Conservation (phyloP, 768 basidiomycete species). For the Mycena pura region DNA sequence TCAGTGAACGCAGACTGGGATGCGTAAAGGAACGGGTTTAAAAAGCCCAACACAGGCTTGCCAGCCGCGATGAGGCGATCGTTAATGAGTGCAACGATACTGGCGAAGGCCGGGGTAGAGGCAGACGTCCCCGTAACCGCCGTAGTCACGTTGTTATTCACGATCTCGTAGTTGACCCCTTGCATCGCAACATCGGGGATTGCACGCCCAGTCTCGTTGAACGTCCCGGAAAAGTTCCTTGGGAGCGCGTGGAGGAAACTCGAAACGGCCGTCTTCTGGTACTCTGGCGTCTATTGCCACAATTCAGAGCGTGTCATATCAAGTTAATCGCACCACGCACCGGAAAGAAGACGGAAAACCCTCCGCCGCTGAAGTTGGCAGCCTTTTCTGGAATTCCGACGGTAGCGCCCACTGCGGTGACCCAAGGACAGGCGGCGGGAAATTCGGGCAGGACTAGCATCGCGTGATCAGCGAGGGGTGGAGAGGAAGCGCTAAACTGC, state of each 20-base stretch:
- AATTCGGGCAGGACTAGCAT: slow-evolving; percentile 39
- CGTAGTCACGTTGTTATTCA: background rate
- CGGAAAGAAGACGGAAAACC: slow-evolving; percentile 48
- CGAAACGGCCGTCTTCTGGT: slow-evolving; percentile 37
- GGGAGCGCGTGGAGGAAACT: slow-evolving; percentile 31
- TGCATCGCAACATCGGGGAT: slow-evolving; percentile 28
- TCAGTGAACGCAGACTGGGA: slow-evolving; percentile 1
- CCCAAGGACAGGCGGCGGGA: slow-evolving; percentile 20
- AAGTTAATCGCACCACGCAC: slow-evolving; percentile 1
- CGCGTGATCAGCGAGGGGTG: slow-evolving; percentile 10
- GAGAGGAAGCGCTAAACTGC: slow-evolving; percentile 13
- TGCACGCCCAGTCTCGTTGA: slow-evolving; percentile 23
- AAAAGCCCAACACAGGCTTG: slow-evolving; percentile 42
- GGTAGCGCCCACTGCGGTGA: slow-evolving; percentile 17
- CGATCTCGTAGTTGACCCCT: slow-evolving; percentile 8
- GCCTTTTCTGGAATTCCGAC: slow-evolving; percentile 11
- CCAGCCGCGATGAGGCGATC: slow-evolving; percentile 43
- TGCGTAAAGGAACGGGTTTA: slow-evolving; percentile 11
- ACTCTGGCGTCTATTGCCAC: slow-evolving; percentile 31
- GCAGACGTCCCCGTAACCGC: slow-evolving; percentile 50
- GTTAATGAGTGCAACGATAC: slow-evolving; percentile 50
- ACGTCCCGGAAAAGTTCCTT: slow-evolving; percentile 12
- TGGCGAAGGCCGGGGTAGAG: slow-evolving; percentile 49
- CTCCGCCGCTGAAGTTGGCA: slow-evolving; percentile 37
- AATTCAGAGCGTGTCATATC: background rate